phyloP scores from a whole-genome alignment of 768 basidiomycete genomes.

The Phylloporus arenicola region DNA sequence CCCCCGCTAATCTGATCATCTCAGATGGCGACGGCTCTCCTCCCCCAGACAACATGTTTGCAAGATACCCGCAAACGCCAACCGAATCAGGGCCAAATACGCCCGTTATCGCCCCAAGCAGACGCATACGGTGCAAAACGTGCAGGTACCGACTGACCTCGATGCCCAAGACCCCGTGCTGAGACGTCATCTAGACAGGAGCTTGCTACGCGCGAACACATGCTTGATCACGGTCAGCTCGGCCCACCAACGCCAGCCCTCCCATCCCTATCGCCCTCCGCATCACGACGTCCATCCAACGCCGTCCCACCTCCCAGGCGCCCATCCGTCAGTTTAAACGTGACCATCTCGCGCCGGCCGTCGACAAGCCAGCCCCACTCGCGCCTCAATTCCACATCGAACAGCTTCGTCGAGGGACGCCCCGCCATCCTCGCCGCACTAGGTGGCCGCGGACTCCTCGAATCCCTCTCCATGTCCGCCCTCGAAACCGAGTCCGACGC shows the following conservation, averaged over 20 bases:
- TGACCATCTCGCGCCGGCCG: constrained; percentile 28
- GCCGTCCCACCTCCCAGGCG: constrained; percentile 18
- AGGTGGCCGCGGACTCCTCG: constrained; percentile 32
- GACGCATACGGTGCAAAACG: constrained; percentile 87
- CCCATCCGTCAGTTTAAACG: constrained; percentile 21
- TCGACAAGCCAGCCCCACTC: constrained; percentile 23
- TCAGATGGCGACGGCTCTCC: constrained; percentile 70
- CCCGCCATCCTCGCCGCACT: constrained; percentile 19
- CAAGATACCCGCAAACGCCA: constrained; percentile 63
- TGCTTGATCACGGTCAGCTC: constrained; percentile 84
- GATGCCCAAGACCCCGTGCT: neutral
- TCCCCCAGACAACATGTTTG: constrained; percentile 68
- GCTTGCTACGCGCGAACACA: constrained; percentile 85
- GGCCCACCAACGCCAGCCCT: constrained; percentile 59
- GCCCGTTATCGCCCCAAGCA: constrained; percentile 46
- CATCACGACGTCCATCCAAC: constrained; percentile 42
- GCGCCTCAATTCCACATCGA: constrained; percentile 18
- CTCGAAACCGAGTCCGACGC: constrained; percentile 46
- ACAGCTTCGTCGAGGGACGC: constrained; percentile 14
- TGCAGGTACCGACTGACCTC: constrained; percentile 50
- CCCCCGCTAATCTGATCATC: constrained; percentile 4
- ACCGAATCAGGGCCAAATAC: constrained; percentile 56
- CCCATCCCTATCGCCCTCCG: constrained; percentile 39
- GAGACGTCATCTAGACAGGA: constrained; percentile 46
- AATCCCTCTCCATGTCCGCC: constrained; percentile 49